Conservation (phyloP, 2,329 filamentous ascomycete species). For the Pestalotiopsis sp. region DNA sequence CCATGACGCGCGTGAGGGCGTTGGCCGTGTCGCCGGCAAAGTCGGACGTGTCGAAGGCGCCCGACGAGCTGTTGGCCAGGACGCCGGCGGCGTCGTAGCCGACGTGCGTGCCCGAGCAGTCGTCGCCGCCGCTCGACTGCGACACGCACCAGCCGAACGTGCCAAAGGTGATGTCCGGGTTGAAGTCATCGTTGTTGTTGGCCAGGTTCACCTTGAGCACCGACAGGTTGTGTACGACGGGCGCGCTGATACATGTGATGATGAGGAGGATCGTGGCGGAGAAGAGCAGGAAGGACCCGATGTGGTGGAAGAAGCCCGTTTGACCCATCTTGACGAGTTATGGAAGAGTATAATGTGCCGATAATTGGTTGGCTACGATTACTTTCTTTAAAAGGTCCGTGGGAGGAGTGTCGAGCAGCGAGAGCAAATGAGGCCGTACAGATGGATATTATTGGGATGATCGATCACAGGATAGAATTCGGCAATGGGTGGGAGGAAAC, state of each 20-base stretch:
- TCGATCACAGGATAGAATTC: not conserved
- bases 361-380: not conserved
- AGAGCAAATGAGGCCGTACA: not conserved
- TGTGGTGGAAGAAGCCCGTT: slow-evolving; percentile 39
- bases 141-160: slow-evolving; percentile 46
- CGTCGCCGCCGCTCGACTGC: slow-evolving; percentile 21
- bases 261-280: slow-evolving; percentile 45
- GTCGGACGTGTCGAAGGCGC: slow-evolving; percentile 32
- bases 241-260: slow-evolving; percentile 47
- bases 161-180: slow-evolving; percentile 39
- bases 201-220: slow-evolving; percentile 42
- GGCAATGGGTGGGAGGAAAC: not conserved
- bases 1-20: slow-evolving; percentile 44
- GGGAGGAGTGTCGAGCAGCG: not conserved
- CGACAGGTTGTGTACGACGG: slow-evolving; percentile 43
- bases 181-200: slow-evolving; percentile 19
- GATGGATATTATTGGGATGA: not conserved
- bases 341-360: too few relatives aligned
- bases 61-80: slow-evolving; percentile 14
- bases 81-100: slow-evolving; percentile 28
- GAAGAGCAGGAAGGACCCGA: slow-evolving; percentile 47
- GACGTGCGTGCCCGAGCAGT: slow-evolving; percentile 23
- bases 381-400: not conserved
- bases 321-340: slow-evolving; percentile 25
- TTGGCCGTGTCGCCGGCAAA: slow-evolving; percentile 37